A percentile compares a stretch with the other conserved stretches of the same genome.
Evolutionary conservation across 805 yeast species (phyloP).

Genomic region (Saccharomycopsis capsularis): DNA sequence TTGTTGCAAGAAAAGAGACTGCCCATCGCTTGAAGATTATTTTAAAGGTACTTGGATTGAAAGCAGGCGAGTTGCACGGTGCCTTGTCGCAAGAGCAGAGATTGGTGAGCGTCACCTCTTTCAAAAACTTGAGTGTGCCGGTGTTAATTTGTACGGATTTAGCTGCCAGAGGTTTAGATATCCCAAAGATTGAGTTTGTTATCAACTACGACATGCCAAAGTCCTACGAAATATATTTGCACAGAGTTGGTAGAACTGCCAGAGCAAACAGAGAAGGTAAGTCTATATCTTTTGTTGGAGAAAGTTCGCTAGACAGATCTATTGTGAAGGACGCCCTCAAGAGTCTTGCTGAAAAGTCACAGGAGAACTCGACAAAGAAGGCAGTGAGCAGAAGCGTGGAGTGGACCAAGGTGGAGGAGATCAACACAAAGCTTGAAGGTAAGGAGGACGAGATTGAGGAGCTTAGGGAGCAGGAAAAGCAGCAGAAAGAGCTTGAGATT

Average conservation of each 20-base stretch:
- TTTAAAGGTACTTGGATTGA: constrained; percentile 66
- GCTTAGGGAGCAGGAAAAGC: constrained; percentile 79
- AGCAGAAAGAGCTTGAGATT: constrained; percentile 73
- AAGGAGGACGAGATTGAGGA: constrained; percentile 62
- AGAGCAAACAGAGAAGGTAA: constrained; percentile 97
- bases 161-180: constrained; percentile 99
- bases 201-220: constrained; percentile 96
- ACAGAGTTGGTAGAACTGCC: constrained; percentile 98
- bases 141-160: constrained; percentile 92
- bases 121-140: constrained; percentile 78
- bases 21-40: constrained; percentile 82
- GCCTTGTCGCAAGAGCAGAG: constrained; percentile 90
- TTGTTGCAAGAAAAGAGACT: constrained; percentile 83
- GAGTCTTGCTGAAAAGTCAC: constrained; percentile 7
- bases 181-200: constrained; percentile 93
- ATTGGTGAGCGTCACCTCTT: constrained; percentile 70
- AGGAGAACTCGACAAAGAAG: constrained; percentile 34
- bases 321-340: constrained; percentile 83
- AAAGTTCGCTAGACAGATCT: constrained; percentile 73
- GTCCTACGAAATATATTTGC: constrained; percentile 82
- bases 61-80: constrained; percentile 77
- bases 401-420: constrained; percentile 74
- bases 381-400: constrained; percentile 89
- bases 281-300: constrained; percentile 92
- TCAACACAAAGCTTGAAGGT: constrained; percentile 52